Conservation (phyloP, 1,139 yeast genomes). For the Waltiozyma sp. region DNA sequence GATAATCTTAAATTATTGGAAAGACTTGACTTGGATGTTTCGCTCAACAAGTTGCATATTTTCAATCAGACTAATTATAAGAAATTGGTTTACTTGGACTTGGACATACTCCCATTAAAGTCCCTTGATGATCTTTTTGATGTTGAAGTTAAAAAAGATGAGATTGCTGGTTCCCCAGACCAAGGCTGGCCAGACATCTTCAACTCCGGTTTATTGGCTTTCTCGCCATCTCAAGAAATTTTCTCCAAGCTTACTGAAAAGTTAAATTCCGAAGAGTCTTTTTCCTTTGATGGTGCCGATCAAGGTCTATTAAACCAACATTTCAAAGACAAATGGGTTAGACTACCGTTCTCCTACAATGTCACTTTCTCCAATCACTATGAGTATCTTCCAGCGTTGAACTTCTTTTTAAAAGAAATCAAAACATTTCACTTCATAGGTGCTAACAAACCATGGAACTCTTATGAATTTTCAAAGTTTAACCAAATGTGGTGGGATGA, state of each 20-base stretch:
- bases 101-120: constrained; percentile 64
- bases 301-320: constrained; percentile 83
- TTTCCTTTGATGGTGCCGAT: constrained; percentile 90
- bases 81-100: constrained; percentile 64
- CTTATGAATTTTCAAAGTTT: constrained; percentile 8
- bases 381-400: constrained; percentile 73
- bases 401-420: constrained; percentile 43
- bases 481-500: constrained; percentile 13
- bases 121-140: constrained; percentile 32
- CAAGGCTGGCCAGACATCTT: constrained; percentile 92
- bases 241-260: constrained; percentile 31
- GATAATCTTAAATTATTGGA: constrained; percentile 35
- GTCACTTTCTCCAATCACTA: constrained; percentile 74
- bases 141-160: constrained; percentile 22
- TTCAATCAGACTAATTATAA: constrained; percentile 56
- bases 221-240: constrained; percentile 42
- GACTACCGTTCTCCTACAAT: constrained; percentile 70
- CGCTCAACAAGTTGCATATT: constrained; percentile 61
- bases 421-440: constrained; percentile 78
- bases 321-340: constrained; percentile 53
- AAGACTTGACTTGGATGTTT: constrained; percentile 62
- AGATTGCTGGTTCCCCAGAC: constrained; percentile 69
- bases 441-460: constrained; percentile 68
- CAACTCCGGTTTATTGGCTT: constrained; percentile 74
- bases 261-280: constrained; percentile 24